These are phyloP conservation scores for Boletus edulis DNA, from an alignment of 768 basidiomycete genomes.

Conservation along the genomic window DNA sequence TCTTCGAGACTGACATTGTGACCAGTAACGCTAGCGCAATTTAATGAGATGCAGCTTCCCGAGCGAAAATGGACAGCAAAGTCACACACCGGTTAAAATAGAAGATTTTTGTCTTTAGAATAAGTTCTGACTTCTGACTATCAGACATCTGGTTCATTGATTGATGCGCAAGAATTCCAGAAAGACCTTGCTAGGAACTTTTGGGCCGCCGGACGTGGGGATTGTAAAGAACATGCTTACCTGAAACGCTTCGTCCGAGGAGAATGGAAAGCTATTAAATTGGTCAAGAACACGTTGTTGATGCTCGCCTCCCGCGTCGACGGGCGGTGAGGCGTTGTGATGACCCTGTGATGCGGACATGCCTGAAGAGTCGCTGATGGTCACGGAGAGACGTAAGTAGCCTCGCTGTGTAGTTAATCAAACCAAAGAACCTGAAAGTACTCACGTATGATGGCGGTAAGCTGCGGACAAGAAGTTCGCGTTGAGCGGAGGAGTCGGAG, in stretches of 20 bases:
- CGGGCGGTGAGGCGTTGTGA: conserved; percentile 3
- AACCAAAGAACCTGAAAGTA: not conserved
- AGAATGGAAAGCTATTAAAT: conserved; percentile 51
- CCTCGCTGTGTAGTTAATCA: conserved; percentile 3
- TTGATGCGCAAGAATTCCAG: conserved; percentile 48
- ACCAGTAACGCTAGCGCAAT: conserved; percentile 29
- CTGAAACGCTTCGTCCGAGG: conserved; percentile 57
- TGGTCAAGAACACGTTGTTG: conserved; percentile 21
- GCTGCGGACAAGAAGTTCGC: not conserved
- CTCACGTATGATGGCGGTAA: not conserved
- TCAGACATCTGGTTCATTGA: conserved; percentile 34
- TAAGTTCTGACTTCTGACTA: conserved; percentile 43
- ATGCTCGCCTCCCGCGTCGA: conserved; percentile 13
- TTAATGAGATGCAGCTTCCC: conserved; percentile 23
- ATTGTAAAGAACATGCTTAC: conserved; percentile 33
- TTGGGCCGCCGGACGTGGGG: not conserved
- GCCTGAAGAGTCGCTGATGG: not conserved
- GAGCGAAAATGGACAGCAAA: conserved; percentile 22
- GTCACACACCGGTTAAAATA: conserved; percentile 63
- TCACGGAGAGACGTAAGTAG: conserved; percentile 15
- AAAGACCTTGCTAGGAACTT: conserved; percentile 58
- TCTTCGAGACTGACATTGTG: conserved; percentile 30
- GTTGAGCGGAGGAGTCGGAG: not conserved
- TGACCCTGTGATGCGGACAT: conserved; percentile 21
- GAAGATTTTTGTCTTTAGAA: conserved; percentile 59